Percentiles rank a stretch among this genome's conserved stretches.
Conservation (phyloP, 495 filamentous ascomycete species). For the Penicillium egyptiacum region DNA sequence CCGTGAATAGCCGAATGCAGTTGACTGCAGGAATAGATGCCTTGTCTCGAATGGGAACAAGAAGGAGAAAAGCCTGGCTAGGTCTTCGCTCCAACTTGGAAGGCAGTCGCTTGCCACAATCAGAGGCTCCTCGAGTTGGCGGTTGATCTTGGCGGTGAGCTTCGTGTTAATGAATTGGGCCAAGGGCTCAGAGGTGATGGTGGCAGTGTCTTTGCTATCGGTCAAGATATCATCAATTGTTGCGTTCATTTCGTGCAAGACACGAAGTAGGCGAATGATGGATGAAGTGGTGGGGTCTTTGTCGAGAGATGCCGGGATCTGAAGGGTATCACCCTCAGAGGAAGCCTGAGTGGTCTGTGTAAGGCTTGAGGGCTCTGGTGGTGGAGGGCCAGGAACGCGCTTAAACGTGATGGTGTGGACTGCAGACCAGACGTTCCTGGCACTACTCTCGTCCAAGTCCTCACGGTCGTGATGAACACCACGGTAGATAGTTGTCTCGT, state of each 20-base stretch:
- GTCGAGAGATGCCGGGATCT: slow-evolving; percentile 78
- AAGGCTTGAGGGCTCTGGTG: slow-evolving; percentile 70
- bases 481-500: slow-evolving; percentile 94
- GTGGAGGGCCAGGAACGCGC: slow-evolving; percentile 83
- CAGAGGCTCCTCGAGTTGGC: slow-evolving; percentile 95
- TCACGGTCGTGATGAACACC: slow-evolving; percentile 78
- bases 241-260: slow-evolving; percentile 89
- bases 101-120: slow-evolving; percentile 98
- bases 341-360: slow-evolving; percentile 50
- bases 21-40: slow-evolving; percentile 95
- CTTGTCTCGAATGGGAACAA: slow-evolving; percentile 99
- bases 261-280: slow-evolving; percentile 85
- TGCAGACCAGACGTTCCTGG: slow-evolving; percentile 81
- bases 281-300: slow-evolving; percentile 80
- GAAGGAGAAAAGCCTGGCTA: slow-evolving; percentile 95
- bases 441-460: slow-evolving; percentile 62
- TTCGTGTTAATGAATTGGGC: slow-evolving; percentile 99
- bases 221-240: slow-evolving; percentile 95
- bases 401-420: slow-evolving; percentile 91
- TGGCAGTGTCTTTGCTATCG: slow-evolving; percentile 72
- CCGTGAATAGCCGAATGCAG: slow-evolving; percentile 94
- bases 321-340: slow-evolving; percentile 47
- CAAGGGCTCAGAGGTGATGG: slow-evolving; percentile 77
- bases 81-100: slow-evolving; percentile 93
- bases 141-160: slow-evolving; percentile 96